phyloP scores from a whole-genome alignment of 2,329 filamentous ascomycete genomes.

The Aspergillus awamori region DNA sequence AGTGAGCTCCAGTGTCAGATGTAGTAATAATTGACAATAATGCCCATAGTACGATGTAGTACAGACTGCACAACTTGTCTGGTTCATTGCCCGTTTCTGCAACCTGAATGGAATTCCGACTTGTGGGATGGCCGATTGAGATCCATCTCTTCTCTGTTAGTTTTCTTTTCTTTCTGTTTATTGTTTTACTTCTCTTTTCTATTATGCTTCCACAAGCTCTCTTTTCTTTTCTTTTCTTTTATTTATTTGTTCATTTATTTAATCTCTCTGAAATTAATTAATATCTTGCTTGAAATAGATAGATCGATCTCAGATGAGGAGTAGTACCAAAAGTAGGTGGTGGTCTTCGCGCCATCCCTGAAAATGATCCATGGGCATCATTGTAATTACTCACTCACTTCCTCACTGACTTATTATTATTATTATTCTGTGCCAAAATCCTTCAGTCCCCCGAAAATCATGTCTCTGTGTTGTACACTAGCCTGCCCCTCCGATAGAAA shows the following conservation, averaged over 20 bases:
- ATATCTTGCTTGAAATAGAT: not conserved
- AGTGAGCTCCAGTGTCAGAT: conserved; percentile 27
- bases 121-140: not conserved
- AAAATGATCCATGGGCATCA: not conserved
- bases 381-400: not conserved
- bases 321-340: too few species aligned
- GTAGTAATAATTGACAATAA: conserved; percentile 28
- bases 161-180: too few species aligned
- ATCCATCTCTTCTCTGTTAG: not conserved
- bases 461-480: conserved; percentile 13
- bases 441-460: conserved; percentile 14
- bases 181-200: too few species aligned
- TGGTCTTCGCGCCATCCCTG: not conserved
- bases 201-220: too few species aligned
- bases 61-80: conserved; percentile 13
- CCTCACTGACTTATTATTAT: too few species aligned
- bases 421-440: not conserved
- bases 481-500: conserved; percentile 18
- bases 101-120: conserved; percentile 1
- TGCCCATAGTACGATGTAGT: conserved; percentile 9
- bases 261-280: not conserved
- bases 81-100: conserved; percentile 5
- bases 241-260: not conserved
- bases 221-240: too few species aligned
- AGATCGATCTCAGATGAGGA: too few species aligned